A percentile compares a stretch with the other conserved stretches of the same genome.
Evolutionary conservation across 1,284 basidiomycete species (phyloP).

Genomic region (Mycosarcoma mackinlayi): DNA sequence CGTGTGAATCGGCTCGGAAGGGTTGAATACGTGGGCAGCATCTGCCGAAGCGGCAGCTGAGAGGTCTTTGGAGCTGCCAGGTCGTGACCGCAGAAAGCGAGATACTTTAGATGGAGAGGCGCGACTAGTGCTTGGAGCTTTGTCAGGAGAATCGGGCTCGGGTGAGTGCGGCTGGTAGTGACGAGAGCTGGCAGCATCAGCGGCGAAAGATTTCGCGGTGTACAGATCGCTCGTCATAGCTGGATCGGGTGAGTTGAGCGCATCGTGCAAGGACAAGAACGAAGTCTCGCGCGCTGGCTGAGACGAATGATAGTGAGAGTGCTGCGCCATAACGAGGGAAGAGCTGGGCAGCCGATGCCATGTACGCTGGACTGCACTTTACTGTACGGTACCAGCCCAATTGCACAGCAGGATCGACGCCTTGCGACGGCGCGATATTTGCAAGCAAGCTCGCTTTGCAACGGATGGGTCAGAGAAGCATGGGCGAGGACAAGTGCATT

Average conservation of each 20-base stretch:
- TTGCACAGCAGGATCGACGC: no score
- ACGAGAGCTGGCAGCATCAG: not conserved
- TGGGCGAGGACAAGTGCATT: not conserved
- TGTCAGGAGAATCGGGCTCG: constrained; percentile 8
- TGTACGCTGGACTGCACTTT: no score
- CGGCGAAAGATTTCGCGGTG: not conserved
- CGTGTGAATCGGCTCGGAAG: constrained; percentile 10
- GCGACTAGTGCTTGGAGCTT: constrained; percentile 5
- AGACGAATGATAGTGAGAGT: constrained; percentile 4
- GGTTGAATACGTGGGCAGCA: constrained; percentile 8
- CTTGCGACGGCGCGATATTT: not conserved
- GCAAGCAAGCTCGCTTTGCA: constrained; percentile 15
- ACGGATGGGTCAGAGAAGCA: constrained; percentile 7
- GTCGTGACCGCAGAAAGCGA: constrained; percentile 8
- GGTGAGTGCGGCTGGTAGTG: not conserved
- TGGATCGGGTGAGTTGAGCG: constrained; percentile 17
- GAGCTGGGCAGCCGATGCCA: not conserved
- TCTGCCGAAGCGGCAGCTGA: constrained; percentile 9
- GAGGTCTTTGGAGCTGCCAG: constrained; percentile 12
- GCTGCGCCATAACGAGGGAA: constrained; percentile 15
- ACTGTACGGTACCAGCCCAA: no score
- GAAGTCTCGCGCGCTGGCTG: constrained; percentile 14
- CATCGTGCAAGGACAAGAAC: constrained; percentile 37
- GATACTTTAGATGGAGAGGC: constrained; percentile 16
- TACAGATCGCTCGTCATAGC: not conserved